Evolutionary conservation across 257 asterid species (phyloP).

Genomic region (Solanum chaucha): DNA sequence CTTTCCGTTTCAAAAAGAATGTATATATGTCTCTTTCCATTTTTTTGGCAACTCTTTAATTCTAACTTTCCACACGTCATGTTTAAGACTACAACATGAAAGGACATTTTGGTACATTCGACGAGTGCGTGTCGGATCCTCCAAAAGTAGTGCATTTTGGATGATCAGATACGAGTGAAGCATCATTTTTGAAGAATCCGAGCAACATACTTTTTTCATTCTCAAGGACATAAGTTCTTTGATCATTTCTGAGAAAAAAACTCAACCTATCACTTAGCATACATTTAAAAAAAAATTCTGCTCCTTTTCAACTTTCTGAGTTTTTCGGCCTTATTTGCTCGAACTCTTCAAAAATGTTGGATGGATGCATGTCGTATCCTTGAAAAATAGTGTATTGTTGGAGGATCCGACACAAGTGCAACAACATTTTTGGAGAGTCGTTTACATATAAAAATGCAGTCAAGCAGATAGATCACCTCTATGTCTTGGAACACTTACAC

Average conservation of each 20-base stretch:
- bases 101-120: background rate
- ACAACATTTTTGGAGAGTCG: background rate
- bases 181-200: background rate
- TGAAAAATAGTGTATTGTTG: background rate
- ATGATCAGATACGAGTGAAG: background rate
- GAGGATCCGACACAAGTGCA: background rate
- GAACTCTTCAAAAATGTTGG: background rate
- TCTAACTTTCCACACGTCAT: background rate
- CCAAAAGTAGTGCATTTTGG: background rate
- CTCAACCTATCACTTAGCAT: background rate
- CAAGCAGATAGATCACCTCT: background rate
- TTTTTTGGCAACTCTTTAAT: background rate
- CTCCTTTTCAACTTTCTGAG: background rate
- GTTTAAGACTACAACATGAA: background rate
- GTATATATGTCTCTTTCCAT: background rate
- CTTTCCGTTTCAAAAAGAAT: background rate
- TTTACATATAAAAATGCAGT: background rate
- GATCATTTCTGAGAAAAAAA: background rate
- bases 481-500: background rate
- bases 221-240: background rate
- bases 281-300: too few species aligned
- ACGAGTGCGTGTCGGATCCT: background rate
- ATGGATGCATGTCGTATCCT: background rate
- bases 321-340: background rate
- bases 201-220: background rate